Evolutionary conservation across 257 asterid species (phyloP).

Genomic region (Thymus mandschuricus): DNA sequence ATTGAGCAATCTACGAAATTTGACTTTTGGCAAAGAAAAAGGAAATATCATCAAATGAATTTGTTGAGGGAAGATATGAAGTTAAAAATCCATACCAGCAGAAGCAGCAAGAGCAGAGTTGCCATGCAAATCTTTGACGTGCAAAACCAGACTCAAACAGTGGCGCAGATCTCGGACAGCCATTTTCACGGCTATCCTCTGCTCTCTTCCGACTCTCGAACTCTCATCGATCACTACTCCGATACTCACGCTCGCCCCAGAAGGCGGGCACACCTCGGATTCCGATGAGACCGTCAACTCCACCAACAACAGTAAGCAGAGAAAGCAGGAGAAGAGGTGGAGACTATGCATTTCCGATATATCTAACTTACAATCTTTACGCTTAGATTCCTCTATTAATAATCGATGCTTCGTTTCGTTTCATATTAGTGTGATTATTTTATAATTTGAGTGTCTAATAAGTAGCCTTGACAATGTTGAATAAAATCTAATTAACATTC

Average conservation of each 20-base stretch:
- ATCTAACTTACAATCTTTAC: background rate
- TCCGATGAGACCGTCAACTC: background rate
- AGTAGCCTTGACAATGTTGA: background rate
- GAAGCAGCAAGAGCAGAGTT: conserved; percentile 46
- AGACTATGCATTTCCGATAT: background rate
- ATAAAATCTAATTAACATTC: background rate
- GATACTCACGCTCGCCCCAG: conserved; percentile 15
- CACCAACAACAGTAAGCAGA: background rate
- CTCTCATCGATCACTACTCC: conserved; percentile 51
- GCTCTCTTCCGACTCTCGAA: conserved; percentile 57
- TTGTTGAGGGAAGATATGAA: background rate
- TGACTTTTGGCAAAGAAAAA: too few species aligned
- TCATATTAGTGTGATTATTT: background rate
- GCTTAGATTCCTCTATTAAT: background rate
- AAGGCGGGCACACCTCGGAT: background rate
- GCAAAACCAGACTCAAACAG: conserved; percentile 41
- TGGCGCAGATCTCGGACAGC: conserved; percentile 46
- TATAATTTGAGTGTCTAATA: too few species aligned
- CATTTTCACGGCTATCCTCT: conserved; percentile 52
- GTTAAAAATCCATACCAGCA: conserved; percentile 37
- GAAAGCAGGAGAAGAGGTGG: background rate
- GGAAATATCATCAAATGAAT: too few species aligned
- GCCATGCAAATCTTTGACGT: conserved; percentile 36
- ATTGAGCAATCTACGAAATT: too few species aligned
- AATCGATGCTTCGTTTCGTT: background rate